A percentile compares a stretch with the other conserved stretches of the same genome.
phyloP scores from a whole-genome alignment of 768 basidiomycete genomes.

The Lactarius trivialis region DNA sequence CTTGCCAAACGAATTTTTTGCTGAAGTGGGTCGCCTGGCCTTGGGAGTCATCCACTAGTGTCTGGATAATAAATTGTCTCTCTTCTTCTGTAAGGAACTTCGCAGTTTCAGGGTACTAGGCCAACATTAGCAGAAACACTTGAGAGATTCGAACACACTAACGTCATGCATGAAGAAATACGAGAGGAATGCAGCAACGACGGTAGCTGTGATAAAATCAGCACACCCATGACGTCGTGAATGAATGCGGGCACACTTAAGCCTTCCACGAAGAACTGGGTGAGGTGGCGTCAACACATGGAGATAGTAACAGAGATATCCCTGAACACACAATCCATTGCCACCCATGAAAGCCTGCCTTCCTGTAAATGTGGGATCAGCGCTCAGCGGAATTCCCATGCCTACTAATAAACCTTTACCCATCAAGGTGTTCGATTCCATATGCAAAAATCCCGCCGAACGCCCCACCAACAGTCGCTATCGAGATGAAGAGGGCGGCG shows the following conservation, averaged over 20 bases:
- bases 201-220: conserved; percentile 14
- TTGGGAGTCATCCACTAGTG: conserved; percentile 27
- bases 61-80: conserved; percentile 28
- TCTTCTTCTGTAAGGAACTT: conserved; percentile 36
- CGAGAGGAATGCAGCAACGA: conserved; percentile 36
- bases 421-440: conserved; percentile 42
- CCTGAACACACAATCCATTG: conserved; percentile 41
- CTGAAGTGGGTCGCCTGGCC: conserved; percentile 33
- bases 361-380: conserved; percentile 16
- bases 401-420: conserved; percentile 26
- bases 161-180: conserved; percentile 39
- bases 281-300: neutral
- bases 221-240: neutral
- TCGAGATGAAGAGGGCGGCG: conserved; percentile 59
- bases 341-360: conserved; percentile 35
- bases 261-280: conserved; percentile 43
- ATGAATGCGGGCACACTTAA: conserved; percentile 24
- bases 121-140: neutral
- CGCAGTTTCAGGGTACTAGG: conserved; percentile 39
- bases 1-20: conserved; percentile 32
- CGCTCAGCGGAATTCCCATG: neutral
- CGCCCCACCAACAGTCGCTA: conserved; percentile 47
- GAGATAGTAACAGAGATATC: neutral
- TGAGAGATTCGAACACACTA: conserved; percentile 7
- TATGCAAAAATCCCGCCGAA: conserved; percentile 46